These are phyloP conservation scores for Blastobotrys mokoenaii DNA, from an alignment of 805 yeast genomes.

Conservation along the genomic window DNA sequence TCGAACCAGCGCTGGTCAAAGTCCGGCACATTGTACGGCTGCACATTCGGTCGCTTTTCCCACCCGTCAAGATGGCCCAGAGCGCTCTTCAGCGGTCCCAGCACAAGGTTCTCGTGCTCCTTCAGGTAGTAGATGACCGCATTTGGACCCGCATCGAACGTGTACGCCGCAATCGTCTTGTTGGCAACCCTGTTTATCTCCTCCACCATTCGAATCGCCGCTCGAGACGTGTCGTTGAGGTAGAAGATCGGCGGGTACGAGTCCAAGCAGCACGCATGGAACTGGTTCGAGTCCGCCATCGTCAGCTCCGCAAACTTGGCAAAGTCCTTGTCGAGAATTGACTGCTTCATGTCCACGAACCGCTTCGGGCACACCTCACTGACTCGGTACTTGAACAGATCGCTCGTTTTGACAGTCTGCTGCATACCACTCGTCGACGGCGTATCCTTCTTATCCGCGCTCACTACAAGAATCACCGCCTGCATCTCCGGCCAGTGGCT, in stretches of 20 bases:
- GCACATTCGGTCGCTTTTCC: conserved; percentile 34
- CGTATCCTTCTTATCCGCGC: conserved; percentile 89
- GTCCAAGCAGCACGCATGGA: conserved; percentile 97
- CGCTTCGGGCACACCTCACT: conserved; percentile 78
- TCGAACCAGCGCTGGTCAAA: conserved; percentile 36
- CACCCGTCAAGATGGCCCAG: conserved; percentile 64
- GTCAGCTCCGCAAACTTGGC: conserved; percentile 78
- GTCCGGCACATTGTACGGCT: conserved; percentile 24
- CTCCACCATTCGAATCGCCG: conserved; percentile 71
- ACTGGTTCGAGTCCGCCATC: conserved; percentile 93
- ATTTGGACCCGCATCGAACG: conserved; percentile 99
- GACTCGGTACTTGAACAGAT: conserved; percentile 74
- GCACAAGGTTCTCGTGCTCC: conserved; percentile 62
- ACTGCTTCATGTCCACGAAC: conserved; percentile 69
- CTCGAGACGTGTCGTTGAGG: conserved; percentile 82
- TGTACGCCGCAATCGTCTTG: conserved; percentile 76
- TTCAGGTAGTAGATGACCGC: conserved; percentile 87
- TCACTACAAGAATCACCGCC: conserved; percentile 86
- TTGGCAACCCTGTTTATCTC: conserved; percentile 62
- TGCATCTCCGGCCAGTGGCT: conserved; percentile 89
- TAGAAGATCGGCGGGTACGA: conserved; percentile 93
- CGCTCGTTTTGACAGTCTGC: conserved; percentile 81
- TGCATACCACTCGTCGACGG: conserved; percentile 97
- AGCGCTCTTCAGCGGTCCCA: conserved; percentile 57
- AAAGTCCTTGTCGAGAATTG: conserved; percentile 72